Evolutionary conservation across 1,284 basidiomycete genomes (phyloP).

Genomic region (Mixia osmundae): DNA sequence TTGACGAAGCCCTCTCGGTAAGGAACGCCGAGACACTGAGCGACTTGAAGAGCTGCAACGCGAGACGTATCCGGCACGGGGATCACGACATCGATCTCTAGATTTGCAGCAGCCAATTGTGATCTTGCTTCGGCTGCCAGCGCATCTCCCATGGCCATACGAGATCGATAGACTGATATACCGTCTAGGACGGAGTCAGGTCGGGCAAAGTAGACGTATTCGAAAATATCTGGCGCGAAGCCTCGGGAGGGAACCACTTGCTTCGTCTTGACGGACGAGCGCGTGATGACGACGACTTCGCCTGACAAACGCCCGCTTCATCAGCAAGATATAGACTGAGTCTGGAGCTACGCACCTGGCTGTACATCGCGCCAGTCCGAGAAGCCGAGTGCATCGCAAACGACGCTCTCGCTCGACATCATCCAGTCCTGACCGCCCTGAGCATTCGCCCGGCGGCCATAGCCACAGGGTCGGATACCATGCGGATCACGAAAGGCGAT

Average conservation of each 20-base stretch:
- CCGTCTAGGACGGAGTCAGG: constrained; percentile 96
- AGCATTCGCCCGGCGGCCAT: constrained; percentile 31
- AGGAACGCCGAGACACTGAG: constrained; percentile 68
- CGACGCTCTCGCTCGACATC: constrained; percentile 86
- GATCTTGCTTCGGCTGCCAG: constrained; percentile 67
- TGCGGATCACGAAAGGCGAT: constrained; percentile 99
- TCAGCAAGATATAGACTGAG: not conserved
- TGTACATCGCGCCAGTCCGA: constrained; percentile 78
- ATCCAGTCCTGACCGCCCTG: constrained; percentile 48
- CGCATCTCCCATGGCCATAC: constrained; percentile 98
- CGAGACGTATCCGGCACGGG: constrained; percentile 94
- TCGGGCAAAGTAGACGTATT: constrained; percentile 95
- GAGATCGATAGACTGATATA: constrained; percentile 83
- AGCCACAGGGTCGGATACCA: constrained; percentile 78
- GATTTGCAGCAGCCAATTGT: constrained; percentile 37
- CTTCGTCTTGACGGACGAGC: constrained; percentile 40
- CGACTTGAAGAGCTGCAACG: constrained; percentile 83
- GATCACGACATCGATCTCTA: constrained; percentile 71
- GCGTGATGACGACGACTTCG: constrained; percentile 87
- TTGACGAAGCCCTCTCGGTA: constrained; percentile 98
- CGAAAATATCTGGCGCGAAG: constrained; percentile 97
- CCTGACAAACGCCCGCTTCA: constrained; percentile 29
- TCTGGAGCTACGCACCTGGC: constrained; percentile 37
- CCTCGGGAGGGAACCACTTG: constrained; percentile 42
- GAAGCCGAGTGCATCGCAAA: constrained; percentile 81